These are phyloP conservation scores for Picochlorum sp. DNA, from an alignment of 139 green algal genomes.

Conservation along the genomic window DNA sequence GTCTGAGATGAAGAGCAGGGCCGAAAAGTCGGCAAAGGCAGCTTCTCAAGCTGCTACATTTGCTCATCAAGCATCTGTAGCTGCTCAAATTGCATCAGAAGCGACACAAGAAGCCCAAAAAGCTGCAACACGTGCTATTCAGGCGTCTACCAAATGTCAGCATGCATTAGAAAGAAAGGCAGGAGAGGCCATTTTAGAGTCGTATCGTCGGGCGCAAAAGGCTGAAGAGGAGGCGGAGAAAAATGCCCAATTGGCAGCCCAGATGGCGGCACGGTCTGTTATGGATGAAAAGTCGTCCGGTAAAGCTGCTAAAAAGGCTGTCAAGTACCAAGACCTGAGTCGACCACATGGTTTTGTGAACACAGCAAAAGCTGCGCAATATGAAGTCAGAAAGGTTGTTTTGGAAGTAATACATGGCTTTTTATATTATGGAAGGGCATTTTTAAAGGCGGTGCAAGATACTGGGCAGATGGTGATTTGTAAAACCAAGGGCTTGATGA, in stretches of 20 bases:
- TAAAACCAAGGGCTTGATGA: background rate
- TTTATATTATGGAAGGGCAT: background rate
- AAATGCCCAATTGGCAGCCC: background rate
- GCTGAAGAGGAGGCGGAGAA: background rate
- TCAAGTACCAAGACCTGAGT: background rate
- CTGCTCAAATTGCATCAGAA: slow-evolving; percentile 4
- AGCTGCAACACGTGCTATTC: slow-evolving; percentile 3
- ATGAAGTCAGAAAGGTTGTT: background rate
- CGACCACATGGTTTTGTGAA: slow-evolving; percentile 8
- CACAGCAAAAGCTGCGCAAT: background rate
- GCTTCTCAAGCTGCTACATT: background rate
- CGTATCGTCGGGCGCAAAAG: background rate
- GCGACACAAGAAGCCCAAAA: slow-evolving; percentile 8
- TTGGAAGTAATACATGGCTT: background rate
- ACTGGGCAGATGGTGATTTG: background rate
- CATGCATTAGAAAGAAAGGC: slow-evolving; percentile 1
- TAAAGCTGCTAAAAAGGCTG: background rate
- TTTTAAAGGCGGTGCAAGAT: background rate
- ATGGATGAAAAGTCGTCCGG: background rate
- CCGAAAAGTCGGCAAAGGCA: background rate
- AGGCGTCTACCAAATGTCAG: slow-evolving; percentile 1
- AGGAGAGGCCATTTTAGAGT: background rate
- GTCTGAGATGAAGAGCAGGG: background rate
- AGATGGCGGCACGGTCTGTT: slow-evolving; percentile 2
- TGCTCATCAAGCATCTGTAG: slow-evolving; percentile 3